These are phyloP conservation scores for Ampelocalamus luodianensis DNA, from an alignment of 176 grass and related monocot genomes.

Conservation along the genomic window DNA sequence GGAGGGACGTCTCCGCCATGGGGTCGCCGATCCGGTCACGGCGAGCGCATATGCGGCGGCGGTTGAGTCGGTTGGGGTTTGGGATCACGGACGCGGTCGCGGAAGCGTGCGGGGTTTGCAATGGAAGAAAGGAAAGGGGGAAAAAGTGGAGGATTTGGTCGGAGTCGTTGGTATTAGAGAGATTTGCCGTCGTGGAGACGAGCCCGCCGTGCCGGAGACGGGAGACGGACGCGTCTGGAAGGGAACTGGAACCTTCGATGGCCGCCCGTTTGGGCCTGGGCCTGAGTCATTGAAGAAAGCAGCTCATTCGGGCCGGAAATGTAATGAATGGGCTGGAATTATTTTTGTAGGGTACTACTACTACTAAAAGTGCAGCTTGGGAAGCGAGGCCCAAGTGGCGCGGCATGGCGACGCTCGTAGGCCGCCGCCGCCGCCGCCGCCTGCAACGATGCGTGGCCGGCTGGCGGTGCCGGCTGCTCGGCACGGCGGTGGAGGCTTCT, in stretches of 20 bases:
- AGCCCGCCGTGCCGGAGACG: slow-evolving; percentile 10
- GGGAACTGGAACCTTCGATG: slow-evolving; percentile 49
- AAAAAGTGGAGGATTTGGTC: slow-evolving; percentile 12
- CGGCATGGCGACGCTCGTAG: slow-evolving; percentile 51
- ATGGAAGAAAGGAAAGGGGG: not conserved
- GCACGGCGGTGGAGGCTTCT: slow-evolving; percentile 48
- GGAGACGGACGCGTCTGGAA: slow-evolving; percentile 29
- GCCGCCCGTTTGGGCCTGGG: not conserved
- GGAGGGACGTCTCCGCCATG: slow-evolving; percentile 55
- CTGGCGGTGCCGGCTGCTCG: slow-evolving; percentile 38
- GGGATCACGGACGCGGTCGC: slow-evolving; percentile 39
- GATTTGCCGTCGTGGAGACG: slow-evolving; percentile 33
- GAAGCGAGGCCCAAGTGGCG: slow-evolving; percentile 37
- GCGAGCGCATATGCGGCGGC: slow-evolving; percentile 11
- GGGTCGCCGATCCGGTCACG: slow-evolving; percentile 40
- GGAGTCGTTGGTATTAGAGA: slow-evolving; percentile 1
- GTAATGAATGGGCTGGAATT: not conserved
- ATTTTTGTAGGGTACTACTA: not conserved
- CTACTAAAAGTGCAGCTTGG: not conserved
- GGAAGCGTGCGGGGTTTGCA: slow-evolving; percentile 43
- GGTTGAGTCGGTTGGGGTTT: not conserved
- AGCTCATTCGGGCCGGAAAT: no score
- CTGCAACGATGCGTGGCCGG: slow-evolving; percentile 48
- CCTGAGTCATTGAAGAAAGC: not conserved
- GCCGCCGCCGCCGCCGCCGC: slow-evolving; percentile 47